These are phyloP conservation scores for Apostasia ramifera DNA, from an alignment of 106 monocot genomes.

Conservation along the genomic window DNA sequence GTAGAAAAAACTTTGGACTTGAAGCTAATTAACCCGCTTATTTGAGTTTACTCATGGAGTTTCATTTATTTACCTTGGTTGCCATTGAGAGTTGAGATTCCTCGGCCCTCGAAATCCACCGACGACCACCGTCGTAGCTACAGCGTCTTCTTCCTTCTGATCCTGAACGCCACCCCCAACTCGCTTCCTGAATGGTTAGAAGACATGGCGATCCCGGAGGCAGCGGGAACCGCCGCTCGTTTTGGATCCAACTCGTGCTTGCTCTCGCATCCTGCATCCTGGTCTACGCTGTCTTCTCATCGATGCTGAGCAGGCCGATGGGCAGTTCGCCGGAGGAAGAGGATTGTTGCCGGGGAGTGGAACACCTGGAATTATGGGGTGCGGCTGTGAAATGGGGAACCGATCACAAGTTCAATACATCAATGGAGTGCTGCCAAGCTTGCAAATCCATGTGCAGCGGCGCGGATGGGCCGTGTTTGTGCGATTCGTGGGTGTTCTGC, in stretches of 20 bases:
- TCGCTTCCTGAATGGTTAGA: constrained; percentile 22
- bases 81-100: too few species aligned
- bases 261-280: constrained; percentile 29
- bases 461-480: constrained; percentile 59
- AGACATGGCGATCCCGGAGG: constrained; percentile 17
- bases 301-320: constrained; percentile 6
- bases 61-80: too few species aligned
- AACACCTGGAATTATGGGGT: constrained; percentile 83
- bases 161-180: not conserved
- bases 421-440: constrained; percentile 67
- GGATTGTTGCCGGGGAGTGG: constrained; percentile 76
- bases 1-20: too few species aligned
- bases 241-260: constrained; percentile 16
- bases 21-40: too few species aligned
- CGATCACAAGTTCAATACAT: constrained; percentile 60
- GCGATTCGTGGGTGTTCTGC: constrained; percentile 96
- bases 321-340: not conserved
- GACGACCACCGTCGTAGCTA: too few species aligned
- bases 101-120: too few species aligned
- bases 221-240: constrained; percentile 7
- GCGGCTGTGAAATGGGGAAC: constrained; percentile 76
- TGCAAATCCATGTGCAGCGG: constrained; percentile 76
- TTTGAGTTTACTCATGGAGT: too few species aligned
- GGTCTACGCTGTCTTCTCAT: constrained; percentile 45
- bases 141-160: too few species aligned